Percentiles rank a stretch among this genome's conserved stretches.
Evolutionary conservation across 768 basidiomycete species (phyloP).

Genomic region (Amanita rubescens): DNA sequence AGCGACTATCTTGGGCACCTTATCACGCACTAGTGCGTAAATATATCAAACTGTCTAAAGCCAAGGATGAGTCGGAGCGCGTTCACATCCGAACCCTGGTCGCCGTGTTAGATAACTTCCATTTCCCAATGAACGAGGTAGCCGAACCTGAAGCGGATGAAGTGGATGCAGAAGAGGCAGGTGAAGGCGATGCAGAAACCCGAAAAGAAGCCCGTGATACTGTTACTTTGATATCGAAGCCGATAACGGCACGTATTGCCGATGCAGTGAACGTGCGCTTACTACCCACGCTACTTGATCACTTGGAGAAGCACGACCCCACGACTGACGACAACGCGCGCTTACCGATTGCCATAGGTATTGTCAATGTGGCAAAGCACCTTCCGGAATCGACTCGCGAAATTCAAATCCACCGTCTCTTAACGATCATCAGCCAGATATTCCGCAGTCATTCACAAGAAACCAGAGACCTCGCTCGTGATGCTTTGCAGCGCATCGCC

Average conservation of each 20-base stretch:
- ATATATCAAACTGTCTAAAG: conserved; percentile 63
- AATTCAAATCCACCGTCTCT: conserved; percentile 62
- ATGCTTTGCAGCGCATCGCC: conserved; percentile 76
- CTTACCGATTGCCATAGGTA: conserved; percentile 83
- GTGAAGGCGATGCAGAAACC: conserved; percentile 25
- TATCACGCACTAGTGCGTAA: conserved; percentile 78
- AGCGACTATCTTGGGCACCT: conserved; percentile 71
- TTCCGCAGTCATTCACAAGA: conserved; percentile 93
- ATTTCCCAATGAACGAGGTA: conserved; percentile 73
- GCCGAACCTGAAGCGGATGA: conserved; percentile 25
- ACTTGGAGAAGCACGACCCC: conserved; percentile 73
- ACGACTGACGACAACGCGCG: conserved; percentile 80
- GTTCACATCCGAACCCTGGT: conserved; percentile 83
- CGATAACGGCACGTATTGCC: conserved; percentile 40
- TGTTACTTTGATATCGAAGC: conserved; percentile 7
- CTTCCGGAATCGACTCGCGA: conserved; percentile 60
- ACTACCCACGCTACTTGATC: conserved; percentile 70
- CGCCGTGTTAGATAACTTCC: conserved; percentile 82
- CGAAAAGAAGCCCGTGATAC: conserved; percentile 16
- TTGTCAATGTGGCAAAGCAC: conserved; percentile 75
- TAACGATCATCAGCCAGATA: conserved; percentile 84
- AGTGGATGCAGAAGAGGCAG: conserved; percentile 19
- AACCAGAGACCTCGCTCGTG: conserved; percentile 78
- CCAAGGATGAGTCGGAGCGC: conserved; percentile 67
- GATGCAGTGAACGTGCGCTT: conserved; percentile 73